These are phyloP conservation scores for Backusella tuberculispora DNA, from an alignment of 192 early-diverging fungal genomes.

Conservation along the genomic window DNA sequence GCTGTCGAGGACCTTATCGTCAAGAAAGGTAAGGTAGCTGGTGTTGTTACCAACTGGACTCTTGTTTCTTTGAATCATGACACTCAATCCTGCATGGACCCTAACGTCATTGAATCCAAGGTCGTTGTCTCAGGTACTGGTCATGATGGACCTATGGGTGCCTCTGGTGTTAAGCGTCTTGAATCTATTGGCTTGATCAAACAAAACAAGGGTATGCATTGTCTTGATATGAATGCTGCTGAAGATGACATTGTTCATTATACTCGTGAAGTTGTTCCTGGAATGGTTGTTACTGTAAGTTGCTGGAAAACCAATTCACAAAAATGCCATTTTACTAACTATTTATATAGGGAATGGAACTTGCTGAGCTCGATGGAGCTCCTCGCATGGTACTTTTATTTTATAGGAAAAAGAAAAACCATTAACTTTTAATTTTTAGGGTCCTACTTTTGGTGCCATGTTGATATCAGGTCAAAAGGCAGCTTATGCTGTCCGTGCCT, in stretches of 20 bases:
- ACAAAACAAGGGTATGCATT: constrained; percentile 62
- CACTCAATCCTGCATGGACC: constrained; percentile 70
- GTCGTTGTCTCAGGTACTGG: constrained; percentile 69
- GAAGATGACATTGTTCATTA: constrained; percentile 67
- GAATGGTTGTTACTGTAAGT: constrained; percentile 61
- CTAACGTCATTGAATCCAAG: constrained; percentile 67
- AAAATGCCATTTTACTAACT: constrained; percentile 27
- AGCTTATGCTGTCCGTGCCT: constrained; percentile 59
- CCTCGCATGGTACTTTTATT: constrained; percentile 60
- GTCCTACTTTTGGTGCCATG: constrained; percentile 63
- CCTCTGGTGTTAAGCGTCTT: constrained; percentile 68
- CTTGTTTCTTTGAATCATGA: constrained; percentile 63
- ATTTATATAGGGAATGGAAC: constrained; percentile 63
- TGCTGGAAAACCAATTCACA: background rate
- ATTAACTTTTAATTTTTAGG: constrained; percentile 36
- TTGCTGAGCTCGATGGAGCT: constrained; percentile 69
- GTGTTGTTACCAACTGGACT: constrained; percentile 80
- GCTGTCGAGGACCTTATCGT: constrained; percentile 76
- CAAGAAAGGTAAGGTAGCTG: constrained; percentile 57
- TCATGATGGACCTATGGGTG: constrained; percentile 74
- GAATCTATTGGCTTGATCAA: constrained; percentile 59
- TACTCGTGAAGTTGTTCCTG: constrained; percentile 70
- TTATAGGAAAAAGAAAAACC: constrained; percentile 27
- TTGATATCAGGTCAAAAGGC: constrained; percentile 71
- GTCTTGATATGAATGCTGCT: constrained; percentile 71